Conservation (phyloP, 2,329 filamentous ascomycete genomes). For the Sarocladium kiliense region DNA sequence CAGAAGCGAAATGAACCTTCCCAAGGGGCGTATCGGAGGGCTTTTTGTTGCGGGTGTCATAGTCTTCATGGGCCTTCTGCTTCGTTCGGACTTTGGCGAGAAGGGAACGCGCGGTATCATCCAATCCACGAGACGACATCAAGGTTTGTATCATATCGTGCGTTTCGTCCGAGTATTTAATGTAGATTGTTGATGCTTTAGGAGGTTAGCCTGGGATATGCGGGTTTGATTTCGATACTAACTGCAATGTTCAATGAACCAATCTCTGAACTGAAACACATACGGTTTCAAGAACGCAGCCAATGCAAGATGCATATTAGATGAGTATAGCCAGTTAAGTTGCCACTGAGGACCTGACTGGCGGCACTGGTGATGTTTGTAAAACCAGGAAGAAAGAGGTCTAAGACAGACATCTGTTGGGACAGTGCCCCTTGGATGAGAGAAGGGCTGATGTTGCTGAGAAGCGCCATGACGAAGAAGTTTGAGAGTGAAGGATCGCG, state of each 20-base stretch:
- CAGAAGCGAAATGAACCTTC: slow-evolving; percentile 12
- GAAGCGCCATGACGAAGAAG: slow-evolving; percentile 9
- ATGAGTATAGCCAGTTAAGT: slow-evolving; percentile 11
- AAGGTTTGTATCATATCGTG: slow-evolving; percentile 13
- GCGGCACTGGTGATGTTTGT: slow-evolving; percentile 10
- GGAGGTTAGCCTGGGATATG: neutral
- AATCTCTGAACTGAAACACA: slow-evolving; percentile 9
- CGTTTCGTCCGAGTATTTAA: slow-evolving; percentile 9
- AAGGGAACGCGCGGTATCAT: slow-evolving; percentile 14
- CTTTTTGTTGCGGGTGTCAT: slow-evolving; percentile 10
- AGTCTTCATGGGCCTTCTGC: neutral
- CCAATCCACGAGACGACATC: slow-evolving; percentile 12
- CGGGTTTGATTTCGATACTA: neutral
- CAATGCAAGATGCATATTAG: slow-evolving; percentile 12
- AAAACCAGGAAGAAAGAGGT: slow-evolving; percentile 12
- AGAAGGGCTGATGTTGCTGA: slow-evolving; percentile 11
- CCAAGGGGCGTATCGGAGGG: slow-evolving; percentile 12
- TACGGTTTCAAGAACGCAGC: slow-evolving; percentile 11
- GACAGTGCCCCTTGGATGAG: slow-evolving; percentile 10
- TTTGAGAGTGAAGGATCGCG: too few relatives aligned
- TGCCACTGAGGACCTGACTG: slow-evolving; percentile 10
- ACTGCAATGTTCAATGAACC: slow-evolving; percentile 12
- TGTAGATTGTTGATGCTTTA: slow-evolving; percentile 12
- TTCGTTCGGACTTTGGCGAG: slow-evolving; percentile 7
- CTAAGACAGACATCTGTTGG: slow-evolving; percentile 11